Evolutionary conservation across 2,329 filamentous ascomycete species (phyloP).

Genomic region (Neodidymelliopsis sp.): DNA sequence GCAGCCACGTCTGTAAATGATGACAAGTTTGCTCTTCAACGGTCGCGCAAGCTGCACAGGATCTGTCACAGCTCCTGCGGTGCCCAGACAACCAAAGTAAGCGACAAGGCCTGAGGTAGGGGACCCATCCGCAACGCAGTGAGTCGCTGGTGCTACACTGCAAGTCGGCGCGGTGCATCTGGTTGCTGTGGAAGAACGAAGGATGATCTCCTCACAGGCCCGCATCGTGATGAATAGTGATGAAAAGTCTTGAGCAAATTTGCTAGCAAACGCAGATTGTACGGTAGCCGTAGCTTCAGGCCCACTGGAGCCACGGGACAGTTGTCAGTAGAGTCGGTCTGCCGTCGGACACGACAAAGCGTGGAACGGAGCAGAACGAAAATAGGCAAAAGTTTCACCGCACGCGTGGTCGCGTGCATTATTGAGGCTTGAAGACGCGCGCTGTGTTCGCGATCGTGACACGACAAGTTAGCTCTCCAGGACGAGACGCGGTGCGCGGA

Average conservation of each 20-base stretch:
- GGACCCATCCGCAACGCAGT: slow-evolving; percentile 21
- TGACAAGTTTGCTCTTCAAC: slow-evolving; percentile 41
- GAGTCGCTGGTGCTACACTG: slow-evolving; percentile 10
- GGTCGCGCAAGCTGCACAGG: slow-evolving; percentile 34
- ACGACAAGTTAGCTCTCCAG: slow-evolving; percentile 27
- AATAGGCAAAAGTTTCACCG: slow-evolving; percentile 37
- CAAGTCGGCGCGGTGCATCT: slow-evolving; percentile 11
- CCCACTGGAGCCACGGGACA: slow-evolving; percentile 25
- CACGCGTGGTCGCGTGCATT: slow-evolving; percentile 40
- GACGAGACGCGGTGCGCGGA: slow-evolving; percentile 32
- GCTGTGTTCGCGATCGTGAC: slow-evolving; percentile 41
- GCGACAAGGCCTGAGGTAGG: slow-evolving; percentile 14
- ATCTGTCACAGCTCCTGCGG: slow-evolving; percentile 28
- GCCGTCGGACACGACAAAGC: slow-evolving; percentile 27
- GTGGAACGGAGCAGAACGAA: slow-evolving; percentile 36
- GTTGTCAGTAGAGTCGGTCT: slow-evolving; percentile 28
- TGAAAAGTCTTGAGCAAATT: slow-evolving; percentile 35
- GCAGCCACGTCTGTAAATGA: slow-evolving; percentile 31
- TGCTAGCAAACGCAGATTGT: slow-evolving; percentile 21
- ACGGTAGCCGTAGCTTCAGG: slow-evolving; percentile 15
- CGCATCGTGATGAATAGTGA: slow-evolving; percentile 27
- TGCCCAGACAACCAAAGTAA: slow-evolving; percentile 18
- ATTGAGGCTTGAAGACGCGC: slow-evolving; percentile 42
- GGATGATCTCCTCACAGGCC: slow-evolving; percentile 14
- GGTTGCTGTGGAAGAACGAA: slow-evolving; percentile 13